phyloP scores from a whole-genome alignment of 805 yeast genomes.

The Kuraishia molischiana region DNA sequence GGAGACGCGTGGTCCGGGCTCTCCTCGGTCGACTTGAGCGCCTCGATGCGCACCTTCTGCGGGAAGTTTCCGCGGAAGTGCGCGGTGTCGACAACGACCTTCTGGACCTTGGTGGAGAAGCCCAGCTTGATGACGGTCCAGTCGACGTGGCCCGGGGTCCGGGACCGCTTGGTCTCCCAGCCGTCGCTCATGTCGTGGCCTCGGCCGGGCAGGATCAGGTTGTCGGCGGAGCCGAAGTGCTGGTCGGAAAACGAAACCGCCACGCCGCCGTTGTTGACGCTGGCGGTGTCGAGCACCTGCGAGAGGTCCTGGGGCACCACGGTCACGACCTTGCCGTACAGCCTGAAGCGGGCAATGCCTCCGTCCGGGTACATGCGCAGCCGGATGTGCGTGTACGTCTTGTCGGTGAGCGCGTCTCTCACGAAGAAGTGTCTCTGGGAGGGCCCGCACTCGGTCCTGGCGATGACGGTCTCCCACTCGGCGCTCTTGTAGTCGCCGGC shows the following conservation, averaged over 20 bases:
- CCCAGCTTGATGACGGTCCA: slow-evolving; percentile 87
- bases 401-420: slow-evolving; percentile 46
- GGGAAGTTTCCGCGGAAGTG: slow-evolving; percentile 95
- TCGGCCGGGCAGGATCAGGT: slow-evolving; percentile 83
- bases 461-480: slow-evolving; percentile 65
- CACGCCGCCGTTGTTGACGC: slow-evolving; percentile 81
- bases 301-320: slow-evolving; percentile 39
- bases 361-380: slow-evolving; percentile 96
- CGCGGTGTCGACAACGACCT: slow-evolving; percentile 79
- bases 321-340: slow-evolving; percentile 81
- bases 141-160: slow-evolving; percentile 77
- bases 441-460: slow-evolving; percentile 79
- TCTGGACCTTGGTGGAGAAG: slow-evolving; percentile 42
- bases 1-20: slow-evolving; percentile 31
- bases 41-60: slow-evolving; percentile 66
- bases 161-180: slow-evolving; percentile 93
- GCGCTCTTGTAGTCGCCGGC: slow-evolving; percentile 26
- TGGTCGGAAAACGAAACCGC: slow-evolving; percentile 80
- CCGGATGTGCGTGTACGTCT: slow-evolving; percentile 68
- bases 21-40: slow-evolving; percentile 24
- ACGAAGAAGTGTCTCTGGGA: slow-evolving; percentile 76
- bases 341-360: slow-evolving; percentile 90
- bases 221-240: slow-evolving; percentile 90
- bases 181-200: slow-evolving; percentile 98
- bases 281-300: slow-evolving; percentile 61